Percentiles rank a stretch among this genome's conserved stretches.
Evolutionary conservation across 1,139 yeast species (phyloP).

Genomic region (Candida sanyaensis): DNA sequence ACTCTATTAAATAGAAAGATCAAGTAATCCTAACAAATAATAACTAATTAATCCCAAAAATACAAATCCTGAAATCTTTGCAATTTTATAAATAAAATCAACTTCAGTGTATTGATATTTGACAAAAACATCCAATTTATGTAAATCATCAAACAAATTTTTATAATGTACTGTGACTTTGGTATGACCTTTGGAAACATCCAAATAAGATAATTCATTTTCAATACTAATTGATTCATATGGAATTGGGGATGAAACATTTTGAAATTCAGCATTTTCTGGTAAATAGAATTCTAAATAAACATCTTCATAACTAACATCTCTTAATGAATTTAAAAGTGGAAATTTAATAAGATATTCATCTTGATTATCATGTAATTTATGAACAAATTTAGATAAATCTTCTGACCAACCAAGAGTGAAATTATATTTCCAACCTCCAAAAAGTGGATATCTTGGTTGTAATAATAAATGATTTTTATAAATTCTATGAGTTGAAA

Average conservation of each 20-base stretch:
- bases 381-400: conserved; percentile 53
- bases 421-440: conserved; percentile 95
- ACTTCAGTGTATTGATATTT: conserved; percentile 60
- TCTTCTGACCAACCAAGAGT: conserved; percentile 88
- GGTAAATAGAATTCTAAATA: conserved; percentile 73
- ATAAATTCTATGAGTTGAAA: conserved; percentile 70
- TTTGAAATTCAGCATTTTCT: conserved; percentile 74
- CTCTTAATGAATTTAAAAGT: conserved; percentile 69
- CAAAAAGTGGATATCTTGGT: conserved; percentile 92
- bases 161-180: conserved; percentile 64
- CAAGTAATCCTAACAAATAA: conserved; percentile 47
- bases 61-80: conserved; percentile 63
- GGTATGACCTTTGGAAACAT: conserved; percentile 76
- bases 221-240: conserved; percentile 36
- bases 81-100: conserved; percentile 64
- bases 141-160: conserved; percentile 72
- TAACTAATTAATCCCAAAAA: conserved; percentile 63
- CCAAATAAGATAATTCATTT: conserved; percentile 68
- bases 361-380: conserved; percentile 40
- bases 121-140: conserved; percentile 56
- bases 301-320: conserved; percentile 66
- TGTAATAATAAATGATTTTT: conserved; percentile 57
- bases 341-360: conserved; percentile 70
- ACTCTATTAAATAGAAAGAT: conserved; percentile 27
- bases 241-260: conserved; percentile 59